phyloP scores from a whole-genome alignment of 805 yeast genomes.

The Barnettozyma siamensis region DNA sequence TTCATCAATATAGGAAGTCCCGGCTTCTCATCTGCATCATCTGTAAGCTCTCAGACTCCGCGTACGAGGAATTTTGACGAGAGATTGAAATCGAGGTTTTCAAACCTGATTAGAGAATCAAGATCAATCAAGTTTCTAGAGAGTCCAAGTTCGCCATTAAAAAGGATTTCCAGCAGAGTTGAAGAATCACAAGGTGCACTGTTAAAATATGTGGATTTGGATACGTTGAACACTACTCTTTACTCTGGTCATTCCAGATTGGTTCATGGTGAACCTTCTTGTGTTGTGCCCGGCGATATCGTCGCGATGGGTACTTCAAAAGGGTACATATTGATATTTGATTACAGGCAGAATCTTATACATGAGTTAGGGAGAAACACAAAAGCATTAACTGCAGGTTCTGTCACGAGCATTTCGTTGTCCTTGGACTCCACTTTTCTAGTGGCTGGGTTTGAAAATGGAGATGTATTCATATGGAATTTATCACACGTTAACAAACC shows the following conservation, averaged over 20 bases:
- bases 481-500: constrained; percentile 31
- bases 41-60: constrained; percentile 3
- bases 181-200: not conserved
- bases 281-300: constrained; percentile 37
- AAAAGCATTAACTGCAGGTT: constrained; percentile 33
- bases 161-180: not conserved
- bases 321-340: constrained; percentile 63
- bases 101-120: not conserved
- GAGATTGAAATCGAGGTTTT: constrained; percentile 5
- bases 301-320: constrained; percentile 65
- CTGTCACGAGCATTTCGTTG: constrained; percentile 49
- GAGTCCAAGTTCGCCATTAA: not conserved
- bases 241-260: constrained; percentile 29
- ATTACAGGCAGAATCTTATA: constrained; percentile 56
- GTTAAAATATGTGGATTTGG: constrained; percentile 36
- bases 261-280: constrained; percentile 47
- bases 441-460: constrained; percentile 64
- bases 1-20: constrained; percentile 6
- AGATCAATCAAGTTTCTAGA: not conserved
- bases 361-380: constrained; percentile 33
- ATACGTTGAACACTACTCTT: constrained; percentile 31
- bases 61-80: constrained; percentile 9
- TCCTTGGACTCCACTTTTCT: constrained; percentile 66
- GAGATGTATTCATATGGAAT: constrained; percentile 69
- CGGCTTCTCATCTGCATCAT: constrained; percentile 6